Evolutionary conservation across 2,329 filamentous ascomycete species (phyloP), one percentile per base, ranked within the genome.

Genomic region (Cladosporium halotolerans): DNA sequence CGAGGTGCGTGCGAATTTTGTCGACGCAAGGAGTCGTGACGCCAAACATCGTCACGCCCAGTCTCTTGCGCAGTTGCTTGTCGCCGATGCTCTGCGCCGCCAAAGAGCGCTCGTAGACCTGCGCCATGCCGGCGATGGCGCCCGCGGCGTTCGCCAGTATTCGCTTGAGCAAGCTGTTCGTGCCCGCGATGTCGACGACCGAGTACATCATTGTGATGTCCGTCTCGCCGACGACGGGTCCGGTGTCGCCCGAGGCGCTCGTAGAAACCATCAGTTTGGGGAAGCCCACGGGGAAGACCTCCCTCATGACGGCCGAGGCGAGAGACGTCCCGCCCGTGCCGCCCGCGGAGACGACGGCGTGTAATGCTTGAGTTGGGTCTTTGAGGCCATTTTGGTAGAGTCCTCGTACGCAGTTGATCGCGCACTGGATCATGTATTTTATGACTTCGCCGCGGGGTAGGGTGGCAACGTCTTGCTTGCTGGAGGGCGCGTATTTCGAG

Each of bases 1-100:
- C 73, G 0, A 87, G 72, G 43, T 77, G 67, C 1, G 66, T 60
- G 0, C 82, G 75, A 1, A 84, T 78, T 1, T 66, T 68, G 44
- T 83, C 78, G 0, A 83, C 84, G 9, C 78, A 80, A 0, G 84
- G 83, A 0, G 84, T 88, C 0, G 85, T 89, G 6, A 88, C 84
- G 2, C 85, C 85, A 62, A 88, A 88, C 85, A 88, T 88, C 2
- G 84, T 86, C 19, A 88, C 78, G 0, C 78, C 85, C 6, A 88
- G 72, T 0, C 77, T 71, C 52, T 75, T 77, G 60, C 74, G 76
- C 50, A 58, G 34, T 32, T 55, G 16, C 23, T 43, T 43, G 9
- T 53, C 40, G 14, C 50, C 44, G 11, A 43, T 32, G 3, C 32
- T 31, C n/a, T n/a, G 43, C 14, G 45, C 45, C 3, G 40, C 13